Percentiles rank a stretch among this genome's conserved stretches.
These are phyloP conservation scores for Incumbomyces lentus DNA, from an alignment of 2,329 filamentous ascomycete species.

Conservation along the genomic window DNA sequence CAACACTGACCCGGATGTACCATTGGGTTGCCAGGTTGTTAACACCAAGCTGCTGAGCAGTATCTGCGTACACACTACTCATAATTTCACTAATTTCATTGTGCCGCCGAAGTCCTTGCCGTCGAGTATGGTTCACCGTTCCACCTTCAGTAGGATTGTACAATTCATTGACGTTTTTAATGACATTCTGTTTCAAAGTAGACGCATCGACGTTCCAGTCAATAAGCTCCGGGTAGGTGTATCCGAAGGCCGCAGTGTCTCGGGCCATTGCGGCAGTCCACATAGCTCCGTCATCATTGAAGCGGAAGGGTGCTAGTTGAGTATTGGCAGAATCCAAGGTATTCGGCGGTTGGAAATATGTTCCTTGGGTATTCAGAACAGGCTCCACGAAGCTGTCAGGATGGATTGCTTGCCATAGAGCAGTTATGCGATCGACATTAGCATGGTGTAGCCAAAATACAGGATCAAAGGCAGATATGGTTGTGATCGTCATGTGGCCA, in stretches of 20 bases:
- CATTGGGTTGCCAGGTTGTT: conserved; percentile 42
- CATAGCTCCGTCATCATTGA: conserved; percentile 42
- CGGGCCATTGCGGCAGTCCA: conserved; percentile 58
- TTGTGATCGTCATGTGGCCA: conserved; percentile 58
- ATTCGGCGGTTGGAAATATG: conserved; percentile 34
- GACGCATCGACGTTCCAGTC: conserved; percentile 31
- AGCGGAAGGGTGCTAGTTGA: conserved; percentile 54
- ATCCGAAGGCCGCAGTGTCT: conserved; percentile 54
- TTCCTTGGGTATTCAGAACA: conserved; percentile 44
- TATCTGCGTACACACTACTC: conserved; percentile 20
- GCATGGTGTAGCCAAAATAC: conserved; percentile 67
- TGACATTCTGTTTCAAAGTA: conserved; percentile 31
- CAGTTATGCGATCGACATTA: conserved; percentile 64
- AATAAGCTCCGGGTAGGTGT: conserved; percentile 61
- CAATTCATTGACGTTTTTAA: conserved; percentile 47
- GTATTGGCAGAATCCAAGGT: conserved; percentile 15
- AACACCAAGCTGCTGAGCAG: conserved; percentile 15
- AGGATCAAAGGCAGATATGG: conserved; percentile 68
- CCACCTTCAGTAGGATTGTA: conserved; percentile 39
- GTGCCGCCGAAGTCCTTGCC: conserved; percentile 6
- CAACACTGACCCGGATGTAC: conserved; percentile 54
- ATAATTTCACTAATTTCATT: conserved; percentile 26
- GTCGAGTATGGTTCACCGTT: background rate
- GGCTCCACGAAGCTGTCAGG: conserved; percentile 44
- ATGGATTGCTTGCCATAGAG: conserved; percentile 67